phyloP scores from a whole-genome alignment of 129 eudicot genomes.

The Chrysanthemum seticuspe region DNA sequence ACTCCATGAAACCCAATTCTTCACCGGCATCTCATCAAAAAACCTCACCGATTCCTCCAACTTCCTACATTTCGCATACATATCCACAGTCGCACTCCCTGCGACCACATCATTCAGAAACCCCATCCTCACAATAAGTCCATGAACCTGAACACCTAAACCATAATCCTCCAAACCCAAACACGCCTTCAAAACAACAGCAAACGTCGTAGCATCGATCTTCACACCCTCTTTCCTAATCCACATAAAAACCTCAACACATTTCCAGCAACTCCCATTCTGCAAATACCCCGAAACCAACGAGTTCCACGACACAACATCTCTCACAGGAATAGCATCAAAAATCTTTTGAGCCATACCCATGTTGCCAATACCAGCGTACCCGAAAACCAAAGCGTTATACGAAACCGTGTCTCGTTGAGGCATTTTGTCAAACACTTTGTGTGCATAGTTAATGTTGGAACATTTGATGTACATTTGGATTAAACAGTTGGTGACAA shows the following conservation, averaged over 20 bases:
- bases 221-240: slow-evolving; percentile 40
- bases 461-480: slow-evolving; percentile 68
- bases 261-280: slow-evolving; percentile 44
- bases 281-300: slow-evolving; percentile 79
- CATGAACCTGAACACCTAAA: slow-evolving; percentile 71
- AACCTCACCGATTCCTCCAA: slow-evolving; percentile 50
- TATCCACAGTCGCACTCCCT: slow-evolving; percentile 76
- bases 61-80: slow-evolving; percentile 78
- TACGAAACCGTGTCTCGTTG: slow-evolving; percentile 64
- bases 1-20: slow-evolving; percentile 91
- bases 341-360: slow-evolving; percentile 45
- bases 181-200: slow-evolving; percentile 68
- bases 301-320: slow-evolving; percentile 87
- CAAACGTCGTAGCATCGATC: slow-evolving; percentile 70
- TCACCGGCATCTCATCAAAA: slow-evolving; percentile 61
- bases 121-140: slow-evolving; percentile 51
- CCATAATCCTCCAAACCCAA: slow-evolving; percentile 50
- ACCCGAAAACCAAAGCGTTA: slow-evolving; percentile 78
- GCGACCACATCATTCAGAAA: slow-evolving; percentile 65
- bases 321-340: slow-evolving; percentile 58
- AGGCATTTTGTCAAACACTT: slow-evolving; percentile 77
- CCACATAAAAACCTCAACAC: slow-evolving; percentile 48
- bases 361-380: slow-evolving; percentile 47
- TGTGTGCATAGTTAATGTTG: slow-evolving; percentile 45
- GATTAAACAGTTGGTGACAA: slow-evolving; percentile 79